These are phyloP conservation scores for Torulaspora indica DNA, from an alignment of 805 yeast species.

Conservation along the genomic window DNA sequence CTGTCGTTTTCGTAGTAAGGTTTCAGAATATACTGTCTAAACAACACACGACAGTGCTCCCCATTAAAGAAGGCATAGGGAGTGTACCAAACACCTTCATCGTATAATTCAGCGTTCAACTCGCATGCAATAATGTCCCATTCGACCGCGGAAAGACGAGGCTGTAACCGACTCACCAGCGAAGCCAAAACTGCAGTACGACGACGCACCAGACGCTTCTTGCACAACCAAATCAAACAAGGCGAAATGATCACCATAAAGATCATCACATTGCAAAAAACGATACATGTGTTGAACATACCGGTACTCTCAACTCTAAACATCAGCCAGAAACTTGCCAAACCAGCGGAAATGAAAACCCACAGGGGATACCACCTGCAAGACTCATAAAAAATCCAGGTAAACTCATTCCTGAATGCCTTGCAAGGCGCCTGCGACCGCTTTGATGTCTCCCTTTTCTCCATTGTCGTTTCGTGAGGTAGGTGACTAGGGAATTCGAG, in stretches of 20 bases:
- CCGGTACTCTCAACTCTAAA: neutral
- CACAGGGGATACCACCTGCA: neutral
- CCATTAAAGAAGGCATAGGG: neutral
- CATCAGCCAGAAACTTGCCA: neutral
- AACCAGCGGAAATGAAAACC: neutral
- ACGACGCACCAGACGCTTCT: neutral
- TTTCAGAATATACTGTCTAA: neutral
- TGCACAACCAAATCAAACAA: neutral
- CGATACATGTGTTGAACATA: neutral
- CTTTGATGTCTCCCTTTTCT: neutral
- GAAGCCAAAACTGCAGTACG: neutral
- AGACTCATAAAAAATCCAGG: neutral
- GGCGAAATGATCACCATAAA: neutral
- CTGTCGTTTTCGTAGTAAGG: neutral
- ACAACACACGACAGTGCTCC: neutral
- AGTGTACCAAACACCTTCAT: slow-evolving; percentile 1
- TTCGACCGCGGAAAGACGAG: neutral
- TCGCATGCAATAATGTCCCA: neutral
- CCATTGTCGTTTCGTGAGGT: neutral
- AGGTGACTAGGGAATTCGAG: neutral
- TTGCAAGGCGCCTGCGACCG: neutral
- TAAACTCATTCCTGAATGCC: neutral
- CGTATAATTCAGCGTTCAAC: neutral
- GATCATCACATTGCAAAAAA: neutral
- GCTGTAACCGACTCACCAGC: neutral